Base-by-base conservation (phyloP, 176 grass and related monocot species). In the Calamus simplicifolius region DNA sequence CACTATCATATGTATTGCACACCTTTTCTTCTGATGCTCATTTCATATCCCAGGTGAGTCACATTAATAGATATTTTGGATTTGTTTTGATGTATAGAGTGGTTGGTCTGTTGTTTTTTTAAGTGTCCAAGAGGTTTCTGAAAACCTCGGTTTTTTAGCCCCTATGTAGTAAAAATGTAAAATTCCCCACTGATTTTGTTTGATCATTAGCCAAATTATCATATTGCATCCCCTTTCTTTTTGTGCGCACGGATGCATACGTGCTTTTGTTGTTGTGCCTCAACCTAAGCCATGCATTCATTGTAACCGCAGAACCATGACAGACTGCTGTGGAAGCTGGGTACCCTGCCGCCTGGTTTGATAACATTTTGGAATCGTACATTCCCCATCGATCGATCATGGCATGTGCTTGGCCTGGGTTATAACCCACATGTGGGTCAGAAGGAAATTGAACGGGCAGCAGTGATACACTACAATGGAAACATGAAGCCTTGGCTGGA, bases 401-500 rank as follows among this genome's bases (percentile, higher is more conserved):
- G 91, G 91, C 86, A 90, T 82, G 78, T 85, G 48, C 29, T 96
- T 69, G 86, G 91, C 23, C 80, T 90, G 21, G 91, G 86, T 17
- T 96, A 96, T 71, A 90, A 87, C 29, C 91, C 80, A 72, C 87
- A 90, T 51, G 57, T 96, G 23, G 84, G 72, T 2, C 80, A 85
- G 13, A 87, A 68, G 50, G 77, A 82, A 52, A 85, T 96, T 25
- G 74, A 74, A 65, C 56, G 49, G 12, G 91, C 86, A 0, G 71
- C 83, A 12, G 87, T 90, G 19, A 82, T 96, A 70, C 86, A 96
- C 78, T 96, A 90, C 75, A 96, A 96, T 15, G 92, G 87, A 7
- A 96, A 96, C 60, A 52, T 90, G 71, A 96, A 96, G 70, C 92
- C 92, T 49, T 96, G 86, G 92, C 82, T 96, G 7, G 83, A 96